Evolutionary conservation across 2,329 filamentous ascomycete genomes (phyloP), one percentile per base, ranked within the genome.

Genomic region (Lizonia empirigonia): DNA sequence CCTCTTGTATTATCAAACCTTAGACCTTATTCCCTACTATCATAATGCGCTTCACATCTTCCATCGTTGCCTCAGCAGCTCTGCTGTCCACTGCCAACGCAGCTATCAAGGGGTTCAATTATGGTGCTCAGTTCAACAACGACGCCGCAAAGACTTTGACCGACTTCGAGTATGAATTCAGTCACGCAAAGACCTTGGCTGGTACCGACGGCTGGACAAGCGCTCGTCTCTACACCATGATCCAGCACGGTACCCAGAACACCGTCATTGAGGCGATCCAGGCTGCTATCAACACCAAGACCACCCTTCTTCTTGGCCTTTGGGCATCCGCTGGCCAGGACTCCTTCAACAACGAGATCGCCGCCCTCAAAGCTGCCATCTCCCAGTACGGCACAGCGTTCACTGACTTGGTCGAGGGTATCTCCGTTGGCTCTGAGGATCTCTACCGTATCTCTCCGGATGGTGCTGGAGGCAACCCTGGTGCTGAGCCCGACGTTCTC

Each of bases 401-500:
- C 64, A 81, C 81, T 30, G 77, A 80, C 48, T 77, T 88, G 15
- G 85, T 96, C 34, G 87, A 85, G 49, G 91, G 90, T 71, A 93
- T 96, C 75, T 92, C 90, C 0, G 85, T 96, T 44, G 91, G 91
- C 56, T 89, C 83, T 60, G 91, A 96, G 80, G 91, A 96, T 72
- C 81, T 79, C 18, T 80, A 80, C 67, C 63, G 74, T 57, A 77
- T 70, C 77, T 89, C 89, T 0, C 81, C 83, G n/a, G 86, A 81
- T 8, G 90, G 89, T 48, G 74, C 78, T 42, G 84, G 85, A 66
- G 75, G 83, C 1, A 83, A 85, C 29, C 72, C 82, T 29, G 91
- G 91, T 58, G 78, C 82, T 32, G 74, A 80, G 39, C 87, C 90
- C 5, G 76, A 78, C 30, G 78, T 77, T 9, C 77, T 96, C 30